Evolutionary conservation across 169 alveolate species (phyloP).

Genomic region (Cryptosporidium parvum): DNA sequence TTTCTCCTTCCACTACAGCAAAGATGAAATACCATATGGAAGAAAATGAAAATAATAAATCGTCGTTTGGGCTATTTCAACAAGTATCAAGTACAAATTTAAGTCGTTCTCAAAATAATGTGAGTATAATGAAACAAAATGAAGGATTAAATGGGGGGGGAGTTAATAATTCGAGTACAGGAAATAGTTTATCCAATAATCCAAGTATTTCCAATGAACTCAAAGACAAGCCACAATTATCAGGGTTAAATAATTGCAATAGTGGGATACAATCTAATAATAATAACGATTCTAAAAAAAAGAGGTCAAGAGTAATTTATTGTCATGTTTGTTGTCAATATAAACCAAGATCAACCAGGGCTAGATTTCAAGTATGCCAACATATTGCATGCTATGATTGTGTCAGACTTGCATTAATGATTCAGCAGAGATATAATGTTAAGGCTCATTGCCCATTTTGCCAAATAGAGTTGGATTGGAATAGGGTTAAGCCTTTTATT

Average conservation of each 20-base stretch:
- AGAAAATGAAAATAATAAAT: constrained; percentile 1
- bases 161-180: background rate
- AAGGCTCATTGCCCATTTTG: constrained; percentile 76
- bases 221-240: background rate
- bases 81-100: background rate
- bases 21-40: background rate
- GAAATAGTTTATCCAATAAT: background rate
- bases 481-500: constrained; percentile 69
- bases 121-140: background rate
- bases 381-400: constrained; percentile 75
- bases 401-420: constrained; percentile 68
- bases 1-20: constrained; percentile 1
- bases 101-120: background rate
- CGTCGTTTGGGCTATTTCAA: background rate
- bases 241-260: background rate
- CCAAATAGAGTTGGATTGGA: constrained; percentile 64
- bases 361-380: constrained; percentile 70
- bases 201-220: background rate
- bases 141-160: background rate
- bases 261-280: background rate
- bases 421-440: constrained; percentile 40
- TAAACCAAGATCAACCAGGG: constrained; percentile 73
- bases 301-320: constrained; percentile 64
- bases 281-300: constrained; percentile 39
- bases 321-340: constrained; percentile 71